Conservation (phyloP, 2,329 filamentous ascomycete genomes). For the Pestalotiopsis sp. region DNA sequence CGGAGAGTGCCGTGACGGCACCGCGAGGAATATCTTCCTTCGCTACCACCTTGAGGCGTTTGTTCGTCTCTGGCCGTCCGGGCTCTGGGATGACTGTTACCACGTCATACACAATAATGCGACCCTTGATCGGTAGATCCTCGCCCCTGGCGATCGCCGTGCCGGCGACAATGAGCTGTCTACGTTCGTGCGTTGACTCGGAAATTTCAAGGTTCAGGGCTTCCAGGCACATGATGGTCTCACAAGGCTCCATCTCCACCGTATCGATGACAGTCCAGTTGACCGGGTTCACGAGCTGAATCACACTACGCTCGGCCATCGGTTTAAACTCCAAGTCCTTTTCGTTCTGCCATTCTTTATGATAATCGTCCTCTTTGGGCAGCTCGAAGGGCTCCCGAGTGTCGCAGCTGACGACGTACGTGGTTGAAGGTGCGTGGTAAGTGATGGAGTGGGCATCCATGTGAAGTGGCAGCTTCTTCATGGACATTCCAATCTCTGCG, state of each 20-base stretch:
- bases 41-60: constrained; percentile 80
- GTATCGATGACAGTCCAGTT: constrained; percentile 80
- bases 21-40: constrained; percentile 91
- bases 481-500: constrained; percentile 72
- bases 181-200: constrained; percentile 84
- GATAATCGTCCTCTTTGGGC: constrained; percentile 82
- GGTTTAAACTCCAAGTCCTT: constrained; percentile 65
- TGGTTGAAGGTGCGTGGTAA: constrained; percentile 73
- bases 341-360: constrained; percentile 78
- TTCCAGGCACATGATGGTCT: constrained; percentile 79
- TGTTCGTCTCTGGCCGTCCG: constrained; percentile 80
- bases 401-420: constrained; percentile 77
- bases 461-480: constrained; percentile 69
- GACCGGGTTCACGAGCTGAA: constrained; percentile 77
- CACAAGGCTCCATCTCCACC: constrained; percentile 70
- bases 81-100: constrained; percentile 90
- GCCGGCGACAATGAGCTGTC: constrained; percentile 79
- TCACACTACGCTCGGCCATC: constrained; percentile 65
- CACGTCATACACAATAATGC: constrained; percentile 88
- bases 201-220: constrained; percentile 86
- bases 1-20: constrained; percentile 82
- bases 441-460: constrained; percentile 71
- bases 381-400: constrained; percentile 72
- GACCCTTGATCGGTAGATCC: constrained; percentile 81
- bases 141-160: constrained; percentile 87